phyloP scores from a whole-genome alignment of 1,284 basidiomycete genomes.

The Microbotryomycetes sp. region DNA sequence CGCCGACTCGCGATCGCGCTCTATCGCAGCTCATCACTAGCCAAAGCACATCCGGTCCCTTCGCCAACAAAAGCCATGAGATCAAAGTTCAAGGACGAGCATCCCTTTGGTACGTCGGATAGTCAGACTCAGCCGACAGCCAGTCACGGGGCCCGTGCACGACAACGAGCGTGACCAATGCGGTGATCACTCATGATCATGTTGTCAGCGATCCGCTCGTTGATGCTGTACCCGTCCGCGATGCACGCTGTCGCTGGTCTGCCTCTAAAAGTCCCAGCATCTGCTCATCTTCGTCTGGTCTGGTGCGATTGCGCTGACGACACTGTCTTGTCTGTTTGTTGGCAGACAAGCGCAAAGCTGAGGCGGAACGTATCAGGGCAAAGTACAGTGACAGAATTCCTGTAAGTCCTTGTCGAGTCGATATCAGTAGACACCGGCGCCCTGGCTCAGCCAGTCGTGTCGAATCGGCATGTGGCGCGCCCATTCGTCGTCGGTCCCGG shows the following conservation, averaged over 20 bases:
- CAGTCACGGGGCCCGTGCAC: too few relatives aligned
- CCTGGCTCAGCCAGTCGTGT: background rate
- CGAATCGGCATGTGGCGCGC: background rate
- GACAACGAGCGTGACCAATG: too few relatives aligned
- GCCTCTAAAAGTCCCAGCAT: background rate
- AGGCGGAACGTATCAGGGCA: conserved; percentile 76
- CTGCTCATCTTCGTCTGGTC: conserved; percentile 10
- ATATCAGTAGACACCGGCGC: background rate
- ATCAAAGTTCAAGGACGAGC: conserved; percentile 99
- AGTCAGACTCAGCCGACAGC: too few relatives aligned
- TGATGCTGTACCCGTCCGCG: background rate
- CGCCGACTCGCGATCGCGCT: too few relatives aligned
- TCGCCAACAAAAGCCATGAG: conserved; percentile 53
- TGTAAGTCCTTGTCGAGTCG: conserved; percentile 51
- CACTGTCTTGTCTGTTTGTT: background rate
- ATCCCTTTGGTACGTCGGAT: conserved; percentile 76
- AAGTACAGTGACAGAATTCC: conserved; percentile 99
- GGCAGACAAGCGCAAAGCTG: conserved; percentile 91
- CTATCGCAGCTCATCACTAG: too few relatives aligned
- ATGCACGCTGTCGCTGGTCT: conserved; percentile 31
- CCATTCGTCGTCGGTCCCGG: background rate
- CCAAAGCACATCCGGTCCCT: background rate
- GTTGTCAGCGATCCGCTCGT: background rate
- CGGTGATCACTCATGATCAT: too few relatives aligned
- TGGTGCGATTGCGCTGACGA: background rate